phyloP scores from a whole-genome alignment of 2,329 filamentous ascomycete genomes.

The Phaeosphaeria sp. region DNA sequence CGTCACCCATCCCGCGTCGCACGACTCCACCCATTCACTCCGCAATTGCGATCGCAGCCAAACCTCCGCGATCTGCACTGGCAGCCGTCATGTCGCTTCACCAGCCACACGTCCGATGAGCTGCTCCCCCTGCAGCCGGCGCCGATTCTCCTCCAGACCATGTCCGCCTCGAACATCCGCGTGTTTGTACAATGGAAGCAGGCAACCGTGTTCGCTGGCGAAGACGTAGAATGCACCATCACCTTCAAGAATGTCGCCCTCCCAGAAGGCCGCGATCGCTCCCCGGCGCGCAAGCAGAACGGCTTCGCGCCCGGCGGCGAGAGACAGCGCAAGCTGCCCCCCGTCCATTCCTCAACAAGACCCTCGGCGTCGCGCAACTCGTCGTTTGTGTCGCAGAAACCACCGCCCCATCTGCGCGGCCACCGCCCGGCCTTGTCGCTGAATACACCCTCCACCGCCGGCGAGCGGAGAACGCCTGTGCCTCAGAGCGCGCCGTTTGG shows the following conservation, averaged over 20 bases:
- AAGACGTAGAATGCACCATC: constrained; percentile 93
- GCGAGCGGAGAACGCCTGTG: constrained; percentile 34
- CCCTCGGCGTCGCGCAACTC: constrained; percentile 47
- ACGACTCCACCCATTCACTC: not conserved
- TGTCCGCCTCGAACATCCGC: constrained; percentile 71
- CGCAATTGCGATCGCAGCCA: constrained; percentile 10
- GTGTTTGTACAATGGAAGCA: constrained; percentile 96
- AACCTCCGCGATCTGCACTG: constrained; percentile 10
- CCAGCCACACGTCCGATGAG: constrained; percentile 37
- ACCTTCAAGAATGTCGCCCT: constrained; percentile 86
- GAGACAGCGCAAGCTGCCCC: constrained; percentile 48
- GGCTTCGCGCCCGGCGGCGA: constrained; percentile 45
- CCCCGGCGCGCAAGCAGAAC: constrained; percentile 42
- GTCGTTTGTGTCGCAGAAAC: constrained; percentile 38
- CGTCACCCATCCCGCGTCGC: constrained; percentile 2
- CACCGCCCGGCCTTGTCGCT: constrained; percentile 74
- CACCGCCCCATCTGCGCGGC: constrained; percentile 54
- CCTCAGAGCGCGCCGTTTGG: constrained; percentile 25
- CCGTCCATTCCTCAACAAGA: constrained; percentile 44
- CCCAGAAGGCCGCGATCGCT: constrained; percentile 51
- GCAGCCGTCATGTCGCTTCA: constrained; percentile 37
- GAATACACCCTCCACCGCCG: constrained; percentile 47
- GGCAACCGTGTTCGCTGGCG: constrained; percentile 93
- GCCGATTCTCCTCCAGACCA: constrained; percentile 38
- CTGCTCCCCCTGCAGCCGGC: constrained; percentile 36